A percentile compares a stretch with the other conserved stretches of the same genome.
Conservation (phyloP, 1,139 yeast species). For the Diutina neorugosa region DNA sequence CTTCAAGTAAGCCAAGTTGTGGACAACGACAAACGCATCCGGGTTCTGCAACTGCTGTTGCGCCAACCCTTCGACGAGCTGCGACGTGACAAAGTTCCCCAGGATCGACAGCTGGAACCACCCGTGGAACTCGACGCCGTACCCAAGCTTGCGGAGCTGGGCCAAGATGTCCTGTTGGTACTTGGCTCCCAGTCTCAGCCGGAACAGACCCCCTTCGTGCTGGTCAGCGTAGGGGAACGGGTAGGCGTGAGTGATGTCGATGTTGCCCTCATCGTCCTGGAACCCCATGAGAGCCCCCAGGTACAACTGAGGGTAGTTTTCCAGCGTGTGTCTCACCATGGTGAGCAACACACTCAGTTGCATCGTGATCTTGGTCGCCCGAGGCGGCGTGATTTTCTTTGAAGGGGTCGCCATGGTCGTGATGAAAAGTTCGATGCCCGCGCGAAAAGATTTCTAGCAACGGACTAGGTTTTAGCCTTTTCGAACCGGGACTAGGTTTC, state of each 20-base stretch:
- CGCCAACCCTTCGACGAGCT: conserved; percentile 55
- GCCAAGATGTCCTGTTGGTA: conserved; percentile 63
- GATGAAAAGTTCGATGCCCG: background rate
- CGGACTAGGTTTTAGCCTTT: background rate
- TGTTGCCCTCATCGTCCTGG: conserved; percentile 43
- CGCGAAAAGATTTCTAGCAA: background rate
- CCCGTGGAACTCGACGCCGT: conserved; percentile 67
- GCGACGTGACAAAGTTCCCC: conserved; percentile 59
- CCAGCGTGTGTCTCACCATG: conserved; percentile 63
- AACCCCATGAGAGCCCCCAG: conserved; percentile 74
- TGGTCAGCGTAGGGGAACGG: conserved; percentile 50
- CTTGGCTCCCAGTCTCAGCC: conserved; percentile 48
- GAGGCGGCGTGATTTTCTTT: conserved; percentile 16
- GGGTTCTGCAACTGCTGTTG: conserved; percentile 54
- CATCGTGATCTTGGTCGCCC: conserved; percentile 32
- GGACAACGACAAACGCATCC: conserved; percentile 56
- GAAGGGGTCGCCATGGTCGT: background rate
- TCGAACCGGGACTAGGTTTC: too few species aligned
- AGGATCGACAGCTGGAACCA: conserved; percentile 69
- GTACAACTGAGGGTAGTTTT: conserved; percentile 51
- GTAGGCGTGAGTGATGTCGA: conserved; percentile 50
- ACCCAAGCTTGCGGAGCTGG: conserved; percentile 49
- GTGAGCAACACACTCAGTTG: conserved; percentile 57
- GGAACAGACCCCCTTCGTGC: conserved; percentile 41
- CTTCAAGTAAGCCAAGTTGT: conserved; percentile 58